Base-by-base conservation (phyloP, 2,329 filamentous ascomycete species). In the Pseudofabraea citricarpa region DNA sequence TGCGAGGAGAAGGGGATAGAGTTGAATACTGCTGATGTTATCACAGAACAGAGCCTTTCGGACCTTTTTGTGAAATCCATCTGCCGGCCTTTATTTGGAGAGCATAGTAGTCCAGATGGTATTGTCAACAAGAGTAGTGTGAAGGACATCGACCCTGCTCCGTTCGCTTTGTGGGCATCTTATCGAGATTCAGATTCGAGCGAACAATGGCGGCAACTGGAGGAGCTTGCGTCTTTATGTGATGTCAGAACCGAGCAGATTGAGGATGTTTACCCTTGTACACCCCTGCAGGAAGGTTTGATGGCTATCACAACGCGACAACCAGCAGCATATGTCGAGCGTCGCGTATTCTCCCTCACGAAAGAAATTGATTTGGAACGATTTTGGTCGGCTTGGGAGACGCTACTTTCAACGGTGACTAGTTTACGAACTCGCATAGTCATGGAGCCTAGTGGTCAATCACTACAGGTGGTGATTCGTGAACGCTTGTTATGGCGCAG, bases 201-300 rank as follows among this genome's bases (percentile, higher is more conserved):
- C 19, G 20, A 37, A 37, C 3, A 6, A 37, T 21, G n/a, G 35
- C 35, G 19, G 19, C 35, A 13, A 15, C n/a, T 37, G n/a, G 35
- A 37, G 20, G 35, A 37, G 10, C 21, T 37, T 37, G 35, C 35
- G 15, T 24, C 21, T 8, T 37, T 37, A 22, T 37, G 35, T 37
- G 21, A 24, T 37, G 19, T 37, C 23, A 21, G 23, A 15, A 22
- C 18, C 24, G 38, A 41, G 16, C 37, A 45, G 26, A 46, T 46
- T 27, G 39, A 60, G 23, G 66, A 72, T 41, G 48, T 63, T 1
- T 70, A 65, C 35, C 67, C 68, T 7, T 69, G 65, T 51, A 65
- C 64, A 4, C 57, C 62, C 1, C 54, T 71, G 1, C 69, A 72
- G 40, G 64, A 65, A 42, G 66, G 65, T 3, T 55, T 72, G 1